Conservation (phyloP, 495 filamentous ascomycete genomes). For the Aspergillus hancockii region DNA sequence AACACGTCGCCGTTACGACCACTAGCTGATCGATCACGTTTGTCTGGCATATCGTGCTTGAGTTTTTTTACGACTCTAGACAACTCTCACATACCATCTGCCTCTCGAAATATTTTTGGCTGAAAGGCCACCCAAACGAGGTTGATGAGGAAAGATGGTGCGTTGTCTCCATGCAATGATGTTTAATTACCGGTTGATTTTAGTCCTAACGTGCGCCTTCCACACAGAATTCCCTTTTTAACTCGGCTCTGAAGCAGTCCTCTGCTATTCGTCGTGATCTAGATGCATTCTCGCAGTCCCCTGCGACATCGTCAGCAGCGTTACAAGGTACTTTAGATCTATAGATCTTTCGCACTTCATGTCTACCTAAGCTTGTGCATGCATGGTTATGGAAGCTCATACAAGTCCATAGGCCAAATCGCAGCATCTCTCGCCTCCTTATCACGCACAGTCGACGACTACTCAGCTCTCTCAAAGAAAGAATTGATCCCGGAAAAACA, state of each 20-base stretch:
- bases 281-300: conserved; percentile 65
- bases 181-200: neutral
- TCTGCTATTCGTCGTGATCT: conserved; percentile 85
- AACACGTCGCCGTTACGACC: neutral
- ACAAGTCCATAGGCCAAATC: conserved; percentile 61
- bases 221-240: conserved; percentile 83
- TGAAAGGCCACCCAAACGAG: neutral
- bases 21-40: neutral
- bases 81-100: neutral
- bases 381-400: neutral
- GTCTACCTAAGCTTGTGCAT: too few relatives aligned
- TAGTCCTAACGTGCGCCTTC: neutral
- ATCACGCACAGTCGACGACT: conserved; percentile 90
- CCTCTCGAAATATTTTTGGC: neutral
- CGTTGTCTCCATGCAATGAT: neutral
- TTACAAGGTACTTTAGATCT: conserved; percentile 54
- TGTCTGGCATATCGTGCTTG: neutral
- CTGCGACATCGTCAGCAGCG: conserved; percentile 60
- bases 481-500: conserved; percentile 86
- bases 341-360: neutral
- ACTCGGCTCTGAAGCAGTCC: conserved; percentile 91
- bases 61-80: neutral
- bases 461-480: conserved; percentile 78
- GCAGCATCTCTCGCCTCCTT: conserved; percentile 86
- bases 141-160: neutral